Evolutionary conservation across 2,329 filamentous ascomycete species (phyloP).

Genomic region (Phyllachora maydis): DNA sequence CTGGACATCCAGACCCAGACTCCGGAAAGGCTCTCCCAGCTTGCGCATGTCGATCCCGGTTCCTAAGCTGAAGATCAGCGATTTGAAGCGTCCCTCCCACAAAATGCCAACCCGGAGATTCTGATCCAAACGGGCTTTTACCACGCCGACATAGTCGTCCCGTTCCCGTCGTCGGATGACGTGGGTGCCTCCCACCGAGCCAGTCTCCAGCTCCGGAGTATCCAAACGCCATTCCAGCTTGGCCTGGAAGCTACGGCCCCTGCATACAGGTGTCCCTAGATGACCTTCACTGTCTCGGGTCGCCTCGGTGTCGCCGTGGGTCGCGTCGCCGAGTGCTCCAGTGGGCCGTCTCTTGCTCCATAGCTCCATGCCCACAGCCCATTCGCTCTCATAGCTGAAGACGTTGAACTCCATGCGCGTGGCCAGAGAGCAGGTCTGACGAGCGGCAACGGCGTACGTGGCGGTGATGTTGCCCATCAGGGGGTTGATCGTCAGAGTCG

Average conservation of each 20-base stretch:
- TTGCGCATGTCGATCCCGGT: conserved; percentile 64
- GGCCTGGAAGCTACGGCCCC: conserved; percentile 22
- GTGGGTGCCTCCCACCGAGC: too few species aligned
- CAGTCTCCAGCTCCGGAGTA: conserved; percentile 7
- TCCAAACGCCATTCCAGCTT: conserved; percentile 29
- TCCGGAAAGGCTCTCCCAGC: conserved; percentile 57
- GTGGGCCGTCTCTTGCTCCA: too few species aligned
- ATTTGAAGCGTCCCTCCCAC: conserved; percentile 88
- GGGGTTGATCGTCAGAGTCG: conserved; percentile 82
- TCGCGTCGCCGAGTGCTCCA: too few species aligned
- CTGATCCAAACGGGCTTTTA: conserved; percentile 82
- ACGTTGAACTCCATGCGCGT: conserved; percentile 94
- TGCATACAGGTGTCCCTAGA: conserved; percentile 6
- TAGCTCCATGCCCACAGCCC: conserved; percentile 79
- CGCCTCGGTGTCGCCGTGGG: too few species aligned
- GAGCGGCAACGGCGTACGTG: conserved; percentile 79
- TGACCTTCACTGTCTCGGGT: too few species aligned
- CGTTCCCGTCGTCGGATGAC: conserved; percentile 4
- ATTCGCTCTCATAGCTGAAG: conserved; percentile 91
- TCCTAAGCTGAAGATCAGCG: conserved; percentile 77
- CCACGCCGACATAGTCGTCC: conserved; percentile 60
- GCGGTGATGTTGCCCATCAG: conserved; percentile 86
- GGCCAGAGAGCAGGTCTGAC: conserved; percentile 62
- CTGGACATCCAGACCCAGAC: conserved; percentile 59
- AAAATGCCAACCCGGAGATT: conserved; percentile 67